These are phyloP conservation scores for Trichoderma sp. DNA, from an alignment of 2,329 filamentous ascomycete genomes.

Conservation along the genomic window DNA sequence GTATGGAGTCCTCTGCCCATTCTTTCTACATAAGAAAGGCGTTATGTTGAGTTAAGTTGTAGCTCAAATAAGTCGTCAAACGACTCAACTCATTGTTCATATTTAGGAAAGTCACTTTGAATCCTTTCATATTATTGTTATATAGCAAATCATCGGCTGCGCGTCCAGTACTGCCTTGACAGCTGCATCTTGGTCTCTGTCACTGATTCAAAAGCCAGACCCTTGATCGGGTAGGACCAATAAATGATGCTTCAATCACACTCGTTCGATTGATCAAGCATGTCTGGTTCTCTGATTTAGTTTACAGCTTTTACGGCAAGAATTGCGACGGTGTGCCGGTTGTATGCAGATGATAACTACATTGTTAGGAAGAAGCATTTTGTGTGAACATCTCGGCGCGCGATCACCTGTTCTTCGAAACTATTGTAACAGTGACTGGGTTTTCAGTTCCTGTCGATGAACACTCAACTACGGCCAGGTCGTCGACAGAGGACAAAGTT, in stretches of 20 bases:
- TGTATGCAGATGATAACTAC: neutral
- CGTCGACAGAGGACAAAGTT: neutral
- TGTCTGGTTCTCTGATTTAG: neutral
- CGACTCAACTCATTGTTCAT: neutral
- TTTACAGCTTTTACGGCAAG: neutral
- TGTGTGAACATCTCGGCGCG: neutral
- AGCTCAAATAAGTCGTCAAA: neutral
- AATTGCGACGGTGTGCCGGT: neutral
- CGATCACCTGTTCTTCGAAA: neutral
- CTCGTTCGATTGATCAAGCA: neutral
- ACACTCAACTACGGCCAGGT: neutral
- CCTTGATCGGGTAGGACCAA: neutral
- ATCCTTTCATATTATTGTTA: neutral
- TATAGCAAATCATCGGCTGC: neutral
- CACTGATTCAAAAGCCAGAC: neutral
- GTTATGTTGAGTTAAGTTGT: neutral
- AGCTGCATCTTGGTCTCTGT: neutral
- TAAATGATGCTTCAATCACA: neutral
- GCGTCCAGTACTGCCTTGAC: neutral
- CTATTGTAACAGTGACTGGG: neutral
- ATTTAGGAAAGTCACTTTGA: neutral
- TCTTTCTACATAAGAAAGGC: neutral
- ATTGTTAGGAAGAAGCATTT: neutral
- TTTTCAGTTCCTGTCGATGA: neutral
- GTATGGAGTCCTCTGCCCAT: neutral